Base-by-base conservation (phyloP, 2,329 filamentous ascomycete species). In the Pseudogymnoascus sp. region DNA sequence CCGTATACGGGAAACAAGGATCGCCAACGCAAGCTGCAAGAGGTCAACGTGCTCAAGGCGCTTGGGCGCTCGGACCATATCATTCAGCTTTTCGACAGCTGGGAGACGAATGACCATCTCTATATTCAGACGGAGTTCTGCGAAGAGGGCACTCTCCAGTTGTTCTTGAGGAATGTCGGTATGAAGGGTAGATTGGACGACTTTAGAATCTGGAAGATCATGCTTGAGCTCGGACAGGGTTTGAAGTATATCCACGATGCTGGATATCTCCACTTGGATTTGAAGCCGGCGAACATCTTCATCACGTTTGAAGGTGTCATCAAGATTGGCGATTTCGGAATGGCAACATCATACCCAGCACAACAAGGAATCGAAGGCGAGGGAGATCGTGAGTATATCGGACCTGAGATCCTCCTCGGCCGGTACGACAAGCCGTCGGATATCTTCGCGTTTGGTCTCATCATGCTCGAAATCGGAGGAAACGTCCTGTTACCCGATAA, bases 101-200 rank as follows among this genome's bases (percentile, higher is more conserved):
- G 95, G 95, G 93, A 97, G 76, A 83, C 89, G 66, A 86, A 90
- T 69, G 84, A 85, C 64, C 87, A 93, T 73, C 83, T 99, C 8
- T 99, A 97, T 78, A 98, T 99, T 66, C 93, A 98, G 78, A 98
- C 93, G 0, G 95, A 99, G 73, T 98, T 88, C 74, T 99, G 95
- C 72, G 93, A 97, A 74, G 92, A 96, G 74, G 95, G 95, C 14
- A 96, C 91, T 66, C 79, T 99, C 48, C 90, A 96, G 73, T 83
- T 86, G 14, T 99, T 98, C 73, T 81, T 99, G 31, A 83, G 85
- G n/a, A 85, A 89, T 65, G 86, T 92, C 66, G 95, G 95, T 23
- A 83, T 88, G 66, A 92, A 90, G 73, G 93, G 92, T 57, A 85
- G 93, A 70, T 79, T 99, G 68, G 95, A 99, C 76, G 95, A 98